Evolutionary conservation across 257 asterid species (phyloP).

Genomic region (Solanum habrochaites): DNA sequence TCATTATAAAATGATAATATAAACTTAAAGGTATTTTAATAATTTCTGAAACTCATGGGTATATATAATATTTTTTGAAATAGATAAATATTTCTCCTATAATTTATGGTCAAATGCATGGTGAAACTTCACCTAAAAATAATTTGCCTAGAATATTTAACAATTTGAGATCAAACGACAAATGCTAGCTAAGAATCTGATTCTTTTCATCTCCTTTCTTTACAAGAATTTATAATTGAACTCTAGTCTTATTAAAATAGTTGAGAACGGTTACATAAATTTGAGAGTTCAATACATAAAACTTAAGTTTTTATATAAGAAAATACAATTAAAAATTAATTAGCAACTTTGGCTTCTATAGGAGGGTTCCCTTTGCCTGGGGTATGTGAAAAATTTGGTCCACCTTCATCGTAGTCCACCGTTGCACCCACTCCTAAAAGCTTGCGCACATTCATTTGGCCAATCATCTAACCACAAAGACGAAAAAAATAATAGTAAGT

Average conservation of each 20-base stretch:
- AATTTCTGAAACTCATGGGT: neutral
- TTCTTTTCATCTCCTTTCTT: neutral
- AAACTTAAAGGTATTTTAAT: neutral
- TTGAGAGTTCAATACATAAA: neutral
- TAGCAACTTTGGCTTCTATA: neutral
- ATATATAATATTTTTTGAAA: no score
- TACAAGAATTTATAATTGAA: no score
- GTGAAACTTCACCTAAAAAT: no score
- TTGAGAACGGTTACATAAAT: neutral
- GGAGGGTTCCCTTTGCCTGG: slow-evolving; percentile 11
- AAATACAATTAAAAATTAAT: neutral
- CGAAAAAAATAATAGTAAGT: neutral
- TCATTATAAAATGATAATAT: no score
- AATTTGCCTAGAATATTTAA: no score
- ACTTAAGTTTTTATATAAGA: neutral
- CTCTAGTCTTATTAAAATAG: neutral
- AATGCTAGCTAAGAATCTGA: neutral
- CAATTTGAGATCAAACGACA: no score
- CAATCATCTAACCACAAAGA: neutral
- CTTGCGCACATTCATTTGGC: neutral
- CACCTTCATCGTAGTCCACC: slow-evolving; percentile 14
- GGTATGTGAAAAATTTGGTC: slow-evolving; percentile 5
- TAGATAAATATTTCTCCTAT: neutral
- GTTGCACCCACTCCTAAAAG: neutral
- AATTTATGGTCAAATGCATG: neutral